phyloP scores from a whole-genome alignment of 75 land plant genomes.

The Sequoia sempervirens region DNA sequence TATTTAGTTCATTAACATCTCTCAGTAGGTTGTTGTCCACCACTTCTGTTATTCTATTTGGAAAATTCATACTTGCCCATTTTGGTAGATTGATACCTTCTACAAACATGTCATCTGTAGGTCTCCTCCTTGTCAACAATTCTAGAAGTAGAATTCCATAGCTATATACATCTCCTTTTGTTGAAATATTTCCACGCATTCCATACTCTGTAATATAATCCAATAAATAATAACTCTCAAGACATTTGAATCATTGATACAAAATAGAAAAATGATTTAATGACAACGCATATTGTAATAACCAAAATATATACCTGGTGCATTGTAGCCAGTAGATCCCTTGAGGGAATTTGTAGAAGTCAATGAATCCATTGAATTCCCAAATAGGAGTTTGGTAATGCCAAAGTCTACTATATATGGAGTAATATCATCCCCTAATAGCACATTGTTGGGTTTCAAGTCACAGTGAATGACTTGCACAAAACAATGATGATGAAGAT shows the following conservation, averaged over 20 bases:
- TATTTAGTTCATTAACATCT: neutral
- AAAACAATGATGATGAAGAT: too few relatives aligned
- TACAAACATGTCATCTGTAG: neutral
- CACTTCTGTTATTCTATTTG: neutral
- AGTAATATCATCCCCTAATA: too few relatives aligned
- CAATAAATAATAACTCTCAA: too few relatives aligned
- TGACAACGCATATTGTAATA: neutral
- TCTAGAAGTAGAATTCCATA: constrained; percentile 2
- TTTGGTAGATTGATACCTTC: neutral
- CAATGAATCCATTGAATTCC: too few relatives aligned
- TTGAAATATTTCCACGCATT: neutral
- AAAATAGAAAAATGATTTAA: neutral
- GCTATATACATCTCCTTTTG: constrained; percentile 12
- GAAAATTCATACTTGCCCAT: neutral
- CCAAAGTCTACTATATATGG: too few relatives aligned
- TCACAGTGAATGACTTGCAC: too few relatives aligned
- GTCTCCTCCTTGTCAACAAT: neutral
- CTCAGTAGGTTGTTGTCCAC: neutral
- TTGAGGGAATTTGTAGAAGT: constrained; percentile 1
- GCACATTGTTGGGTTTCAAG: too few relatives aligned
- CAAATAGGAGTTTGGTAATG: too few relatives aligned
- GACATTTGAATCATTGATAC: too few relatives aligned
- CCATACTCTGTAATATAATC: neutral
- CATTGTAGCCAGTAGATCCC: constrained; percentile 35
- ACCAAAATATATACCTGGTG: constrained; percentile 25